Evolutionary conservation across 495 filamentous ascomycete genomes (phyloP), one percentile per base, ranked within the genome.

Genomic region (Penicillium mononematosum): DNA sequence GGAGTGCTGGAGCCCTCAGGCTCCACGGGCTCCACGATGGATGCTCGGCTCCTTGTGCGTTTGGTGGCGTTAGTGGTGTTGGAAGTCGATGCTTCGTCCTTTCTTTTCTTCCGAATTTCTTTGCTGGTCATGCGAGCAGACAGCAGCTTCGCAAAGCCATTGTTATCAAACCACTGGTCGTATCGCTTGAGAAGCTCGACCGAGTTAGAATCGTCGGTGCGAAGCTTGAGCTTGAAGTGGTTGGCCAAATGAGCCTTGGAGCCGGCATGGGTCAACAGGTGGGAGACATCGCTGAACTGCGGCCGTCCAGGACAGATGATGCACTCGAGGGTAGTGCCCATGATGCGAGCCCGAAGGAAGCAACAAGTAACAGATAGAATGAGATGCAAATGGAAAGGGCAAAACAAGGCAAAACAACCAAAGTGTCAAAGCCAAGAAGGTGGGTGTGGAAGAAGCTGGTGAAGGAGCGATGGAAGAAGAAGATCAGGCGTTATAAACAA

Each of bases 191-290:
- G 75, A 12, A 79, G 67, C 2, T 75, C 60, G 5, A 72, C 67
- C 5, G 83, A 81, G 0, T 68, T 63, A 5, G 58, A 56, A 38
- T 95, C 87, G 24, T 79, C 73, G 27, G 79, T 73, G 55, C 78
- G 80, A 51, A 96, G 79, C 58, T 87, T 79, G 36, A 89, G 73
- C 59, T 88, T 89, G 78, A 88, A 89, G 47, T 86, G 81, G 59
- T 88, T 77, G 16, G 88, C 81, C 11, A 96, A 73, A 67, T 97
- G 92, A 34, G 85, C 85, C 65, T 96, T 96, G 49, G 91, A 96
- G 24, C 85, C 80, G 17, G 95, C 80, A 63, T 97, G 92, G 32
- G 92, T 97, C 55, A 97, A 79, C 24, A 96, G 77, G 64, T 96
- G 92, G 16, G 91, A 95, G 32, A 90, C 72, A 66, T 97, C 92